Conservation (phyloP, 108 stramenopile genomes). For the Skeletonema costatum region DNA sequence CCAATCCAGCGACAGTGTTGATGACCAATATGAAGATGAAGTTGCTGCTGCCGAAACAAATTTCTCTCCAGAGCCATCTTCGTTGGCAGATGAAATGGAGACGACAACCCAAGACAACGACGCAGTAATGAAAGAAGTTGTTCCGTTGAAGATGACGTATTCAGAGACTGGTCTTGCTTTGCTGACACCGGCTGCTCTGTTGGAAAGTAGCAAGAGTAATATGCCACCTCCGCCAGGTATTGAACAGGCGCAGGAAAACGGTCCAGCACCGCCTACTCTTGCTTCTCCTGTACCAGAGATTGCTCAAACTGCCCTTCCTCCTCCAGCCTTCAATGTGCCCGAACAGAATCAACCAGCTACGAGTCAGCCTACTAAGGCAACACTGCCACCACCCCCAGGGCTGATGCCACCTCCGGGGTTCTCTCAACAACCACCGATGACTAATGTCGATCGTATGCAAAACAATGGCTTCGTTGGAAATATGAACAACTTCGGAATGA, state of each 20-base stretch:
- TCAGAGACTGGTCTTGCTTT: slow-evolving; percentile 23
- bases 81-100: not conserved
- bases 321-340: not conserved
- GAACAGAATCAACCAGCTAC: not conserved
- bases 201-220: slow-evolving; percentile 1
- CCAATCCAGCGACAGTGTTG: not conserved
- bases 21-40: not conserved
- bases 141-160: slow-evolving; percentile 12
- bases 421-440: slow-evolving; percentile 7
- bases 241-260: not conserved
- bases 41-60: not conserved
- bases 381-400: slow-evolving; percentile 40
- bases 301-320: not conserved
- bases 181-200: slow-evolving; percentile 34
- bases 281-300: not conserved
- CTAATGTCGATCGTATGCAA: not conserved
- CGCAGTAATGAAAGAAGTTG: not conserved
- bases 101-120: not conserved
- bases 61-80: not conserved
- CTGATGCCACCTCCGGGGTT: slow-evolving; percentile 24
- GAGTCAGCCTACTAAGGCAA: not conserved
- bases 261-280: not conserved
- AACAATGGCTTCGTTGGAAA: not conserved
- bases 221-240: not conserved
- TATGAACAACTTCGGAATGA: not conserved